phyloP scores from a whole-genome alignment of 441 rosid species.

The Aleurites moluccanus region DNA sequence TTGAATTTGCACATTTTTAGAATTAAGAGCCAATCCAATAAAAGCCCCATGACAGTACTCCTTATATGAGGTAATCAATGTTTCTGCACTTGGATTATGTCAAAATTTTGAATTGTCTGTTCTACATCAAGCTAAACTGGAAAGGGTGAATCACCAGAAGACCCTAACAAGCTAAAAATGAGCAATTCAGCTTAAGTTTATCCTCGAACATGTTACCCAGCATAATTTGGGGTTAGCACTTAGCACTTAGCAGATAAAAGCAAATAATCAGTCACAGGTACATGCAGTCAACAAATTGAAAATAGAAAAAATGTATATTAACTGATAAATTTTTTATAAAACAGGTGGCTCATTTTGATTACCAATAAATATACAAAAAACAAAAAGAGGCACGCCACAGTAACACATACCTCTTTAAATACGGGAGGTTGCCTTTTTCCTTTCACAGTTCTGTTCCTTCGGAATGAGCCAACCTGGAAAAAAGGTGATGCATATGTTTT shows the following conservation, averaged over 20 bases:
- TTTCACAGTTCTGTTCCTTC: too few relatives aligned
- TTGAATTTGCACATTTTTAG: conserved; percentile 8
- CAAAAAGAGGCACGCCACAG: too few relatives aligned
- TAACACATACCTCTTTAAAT: too few relatives aligned
- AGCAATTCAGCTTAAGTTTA: not conserved
- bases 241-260: not conserved
- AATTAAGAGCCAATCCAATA: conserved; percentile 1
- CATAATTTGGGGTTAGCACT: not conserved
- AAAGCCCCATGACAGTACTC: not conserved
- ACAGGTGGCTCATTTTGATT: too few relatives aligned
- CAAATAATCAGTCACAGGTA: not conserved
- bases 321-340: too few relatives aligned
- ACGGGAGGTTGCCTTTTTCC: too few relatives aligned
- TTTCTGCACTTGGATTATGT: not conserved
- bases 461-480: too few relatives aligned
- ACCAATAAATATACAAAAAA: too few relatives aligned
- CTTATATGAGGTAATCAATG: not conserved
- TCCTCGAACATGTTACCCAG: not conserved
- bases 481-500: too few relatives aligned
- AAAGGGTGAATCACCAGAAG: not conserved
- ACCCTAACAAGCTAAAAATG: not conserved
- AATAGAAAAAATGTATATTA: not conserved
- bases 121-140: not conserved
- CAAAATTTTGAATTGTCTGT: not conserved
- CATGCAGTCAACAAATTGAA: not conserved